Evolutionary conservation across 139 green algal species (phyloP), one percentile per base, ranked within the genome.

Genomic region (Picochlorum sp.): DNA sequence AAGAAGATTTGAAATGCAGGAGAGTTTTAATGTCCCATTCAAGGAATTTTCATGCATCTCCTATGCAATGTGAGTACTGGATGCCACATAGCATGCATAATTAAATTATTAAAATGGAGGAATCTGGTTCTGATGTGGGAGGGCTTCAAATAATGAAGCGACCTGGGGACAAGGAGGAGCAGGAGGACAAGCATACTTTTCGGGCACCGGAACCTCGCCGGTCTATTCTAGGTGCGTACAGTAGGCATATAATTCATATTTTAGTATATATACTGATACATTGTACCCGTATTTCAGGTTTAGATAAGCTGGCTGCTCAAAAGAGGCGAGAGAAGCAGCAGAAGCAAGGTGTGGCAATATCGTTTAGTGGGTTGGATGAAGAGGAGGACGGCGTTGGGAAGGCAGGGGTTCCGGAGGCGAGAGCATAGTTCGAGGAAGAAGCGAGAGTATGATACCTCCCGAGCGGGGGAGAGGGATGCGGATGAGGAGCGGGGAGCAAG

Each of bases 141-240:
- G 34, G 34, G 34, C 34, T 41, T 41, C 34, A 41, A 41, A 41
- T 41, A 41, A 41, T 9, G 8, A 41, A 41, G 34, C 34, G 34
- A 41, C 34, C 1, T 14, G 34, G 34, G 34, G 34, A 41, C 34
- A 41, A 41, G 34, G 34, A 41, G 7, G 34, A 41, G 34, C 34
- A 41, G 34, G 34, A 41, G 10, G 77, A 88, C 7, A 55, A 62
- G 45, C 82, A 86, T 56, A 69, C 83, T 10, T 92, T 92, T 70
- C 87, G 83, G 47, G 85, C 76, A 2, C 85, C 85, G 55, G 70
- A 76, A 0, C 83, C 84, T n/a, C 67, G 77, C 14, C 77, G 70
- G 1, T 90, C 84, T 15, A 28, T 92, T 3, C 66, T 91, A 41
- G 85, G 85, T 30, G 34, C 34, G 34, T 41, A 41, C 8, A 41